phyloP scores from a whole-genome alignment of 164 flowering plant genomes.

The Santalum album region DNA sequence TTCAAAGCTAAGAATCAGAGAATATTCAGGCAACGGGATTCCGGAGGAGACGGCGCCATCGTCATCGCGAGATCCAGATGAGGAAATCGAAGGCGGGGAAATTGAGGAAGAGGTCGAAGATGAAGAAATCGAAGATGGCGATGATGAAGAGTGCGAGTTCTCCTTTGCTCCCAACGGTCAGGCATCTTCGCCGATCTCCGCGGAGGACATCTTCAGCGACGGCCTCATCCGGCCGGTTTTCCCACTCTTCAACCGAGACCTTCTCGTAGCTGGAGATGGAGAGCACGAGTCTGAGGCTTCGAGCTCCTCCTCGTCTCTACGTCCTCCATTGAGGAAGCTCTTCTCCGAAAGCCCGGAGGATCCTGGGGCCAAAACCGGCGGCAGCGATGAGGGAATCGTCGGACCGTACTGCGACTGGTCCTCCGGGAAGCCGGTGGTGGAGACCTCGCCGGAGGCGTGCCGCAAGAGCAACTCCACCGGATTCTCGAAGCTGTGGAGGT shows the following conservation, averaged over 20 bases:
- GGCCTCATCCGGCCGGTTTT: background rate
- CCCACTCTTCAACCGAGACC: background rate
- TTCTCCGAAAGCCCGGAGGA: background rate
- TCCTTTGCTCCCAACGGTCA: background rate
- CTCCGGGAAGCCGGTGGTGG: background rate
- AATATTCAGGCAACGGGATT: too few relatives aligned
- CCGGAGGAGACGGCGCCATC: too few relatives aligned
- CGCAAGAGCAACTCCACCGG: background rate
- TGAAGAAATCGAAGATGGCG: background rate
- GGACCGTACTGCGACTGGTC: background rate
- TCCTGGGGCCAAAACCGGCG: background rate
- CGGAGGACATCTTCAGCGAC: background rate
- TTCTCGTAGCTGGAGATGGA: background rate
- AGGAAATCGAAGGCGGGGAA: background rate
- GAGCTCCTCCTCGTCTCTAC: background rate
- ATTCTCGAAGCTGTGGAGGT: constrained; percentile 1
- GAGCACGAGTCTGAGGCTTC: background rate
- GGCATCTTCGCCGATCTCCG: background rate
- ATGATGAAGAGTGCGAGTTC: background rate
- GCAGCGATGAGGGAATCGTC: background rate
- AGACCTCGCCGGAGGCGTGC: background rate
- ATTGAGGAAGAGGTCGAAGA: background rate
- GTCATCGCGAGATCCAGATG: too few relatives aligned
- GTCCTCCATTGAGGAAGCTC: background rate
- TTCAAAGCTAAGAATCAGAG: too few relatives aligned